Evolutionary conservation across 495 filamentous ascomycete genomes (phyloP), one percentile per base, ranked within the genome.

Genomic region (Symbiotaphrina buchneri): DNA sequence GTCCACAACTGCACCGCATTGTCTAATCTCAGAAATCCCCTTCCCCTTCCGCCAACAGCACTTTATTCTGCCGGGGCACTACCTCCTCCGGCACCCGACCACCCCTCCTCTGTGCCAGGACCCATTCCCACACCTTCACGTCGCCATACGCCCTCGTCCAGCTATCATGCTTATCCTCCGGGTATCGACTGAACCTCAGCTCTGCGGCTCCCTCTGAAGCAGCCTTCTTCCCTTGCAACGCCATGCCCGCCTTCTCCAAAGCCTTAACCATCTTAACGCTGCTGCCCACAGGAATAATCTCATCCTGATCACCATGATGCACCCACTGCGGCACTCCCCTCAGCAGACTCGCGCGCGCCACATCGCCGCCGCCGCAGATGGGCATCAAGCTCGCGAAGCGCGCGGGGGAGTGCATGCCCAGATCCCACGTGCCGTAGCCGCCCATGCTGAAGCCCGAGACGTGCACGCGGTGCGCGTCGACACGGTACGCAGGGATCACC

Each of bases 141-240:
- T 32, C 7, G 10, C 15, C 15, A 32, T 32, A 32, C n/a, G 30
- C 30, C n/a, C 15, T 21, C 30, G 30, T 32, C 30, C 30, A 32
- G 17, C 30, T 10, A 32, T 32, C 30, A 23, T 32, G 30, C 30
- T 14, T 17, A 8, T n/a, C 10, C 6, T 17, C 30, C 30, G 10
- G 10, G 7, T 21, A 23, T 17, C 30, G 11, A 7, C 6, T 32
- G 25, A 32, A 32, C 18, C 30, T 21, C 10, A 32, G 15, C 13
- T 32, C 17, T 17, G 7, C 6, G 10, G 17, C 30, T 17, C 30
- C 30, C n/a, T n/a, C n/a, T n/a, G n/a, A n/a, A n/a, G n/a, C n/a
- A n/a, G n/a, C n/a, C n/a, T n/a, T n/a, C n/a, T n/a, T n/a, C n/a
- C n/a, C n/a, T n/a, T n/a, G n/a, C n/a, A n/a, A n/a, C n/a, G n/a